Evolutionary conservation across 2,329 filamentous ascomycete species (phyloP).

Genomic region (Xylaria sp.): DNA sequence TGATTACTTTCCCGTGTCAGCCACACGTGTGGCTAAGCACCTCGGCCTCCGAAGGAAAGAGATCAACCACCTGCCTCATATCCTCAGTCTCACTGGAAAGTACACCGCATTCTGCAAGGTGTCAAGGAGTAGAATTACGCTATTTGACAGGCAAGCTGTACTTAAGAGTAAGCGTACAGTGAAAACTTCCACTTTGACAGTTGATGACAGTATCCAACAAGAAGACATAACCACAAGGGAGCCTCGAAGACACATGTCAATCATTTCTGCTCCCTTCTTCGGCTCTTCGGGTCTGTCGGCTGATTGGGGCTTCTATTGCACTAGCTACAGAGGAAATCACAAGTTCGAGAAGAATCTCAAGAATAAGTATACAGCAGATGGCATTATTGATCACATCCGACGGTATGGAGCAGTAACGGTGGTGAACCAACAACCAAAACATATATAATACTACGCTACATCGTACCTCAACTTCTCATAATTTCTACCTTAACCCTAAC

Average conservation of each 20-base stretch:
- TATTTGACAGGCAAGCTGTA: constrained; percentile 10
- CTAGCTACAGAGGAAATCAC: not conserved
- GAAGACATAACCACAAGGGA: constrained; percentile 1
- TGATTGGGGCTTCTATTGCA: constrained; percentile 11
- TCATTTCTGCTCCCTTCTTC: constrained; percentile 9
- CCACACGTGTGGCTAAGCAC: not conserved
- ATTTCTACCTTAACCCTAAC: not conserved
- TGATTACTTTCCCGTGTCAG: constrained; percentile 41
- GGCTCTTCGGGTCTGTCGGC: constrained; percentile 6
- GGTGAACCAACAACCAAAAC: not conserved
- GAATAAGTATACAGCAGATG: constrained; percentile 5
- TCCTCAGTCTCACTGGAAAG: constrained; percentile 6
- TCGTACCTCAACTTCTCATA: not conserved
- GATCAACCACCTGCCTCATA: constrained; percentile 4
- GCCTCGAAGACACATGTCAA: constrained; percentile 11
- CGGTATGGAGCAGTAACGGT: not conserved
- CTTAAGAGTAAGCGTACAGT: not conserved
- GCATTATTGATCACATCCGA: not conserved
- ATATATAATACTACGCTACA: not conserved
- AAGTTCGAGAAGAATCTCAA: not conserved
- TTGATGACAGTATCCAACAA: not conserved
- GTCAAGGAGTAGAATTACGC: not conserved
- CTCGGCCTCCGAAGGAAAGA: not conserved
- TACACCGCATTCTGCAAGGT: constrained; percentile 4
- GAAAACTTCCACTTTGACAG: not conserved